Percentiles rank a stretch among this genome's conserved stretches.
These are phyloP conservation scores for Naegleria gruberi DNA, from an alignment of 208 protist genomes.

Conservation along the genomic window DNA sequence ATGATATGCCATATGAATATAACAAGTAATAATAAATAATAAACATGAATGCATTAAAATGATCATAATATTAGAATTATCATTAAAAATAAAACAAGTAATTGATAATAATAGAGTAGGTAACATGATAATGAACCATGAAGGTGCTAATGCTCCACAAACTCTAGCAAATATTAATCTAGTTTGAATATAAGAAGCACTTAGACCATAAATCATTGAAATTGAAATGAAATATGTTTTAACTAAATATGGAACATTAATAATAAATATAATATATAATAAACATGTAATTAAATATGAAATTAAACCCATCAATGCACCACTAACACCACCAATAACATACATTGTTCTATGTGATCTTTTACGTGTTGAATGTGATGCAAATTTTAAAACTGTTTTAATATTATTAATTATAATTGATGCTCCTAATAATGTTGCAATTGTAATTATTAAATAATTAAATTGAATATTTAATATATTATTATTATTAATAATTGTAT, in stretches of 20 bases:
- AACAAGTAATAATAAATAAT: neutral
- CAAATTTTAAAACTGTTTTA: neutral
- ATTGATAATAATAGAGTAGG: neutral
- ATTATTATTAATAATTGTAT: too few species aligned
- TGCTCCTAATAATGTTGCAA: neutral
- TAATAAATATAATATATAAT: neutral
- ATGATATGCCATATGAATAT: neutral
- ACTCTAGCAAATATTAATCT: neutral
- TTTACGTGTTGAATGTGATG: neutral
- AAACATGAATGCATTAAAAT: neutral
- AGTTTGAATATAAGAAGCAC: constrained; percentile 3
- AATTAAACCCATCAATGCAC: neutral
- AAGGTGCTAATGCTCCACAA: neutral
- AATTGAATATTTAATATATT: neutral
- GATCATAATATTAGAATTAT: too few species aligned
- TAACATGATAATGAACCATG: neutral
- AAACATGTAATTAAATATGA: neutral
- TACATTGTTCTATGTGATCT: neutral
- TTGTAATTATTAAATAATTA: neutral
- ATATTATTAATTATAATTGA: neutral
- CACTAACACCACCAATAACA: neutral
- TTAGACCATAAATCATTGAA: neutral
- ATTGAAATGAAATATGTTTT: neutral
- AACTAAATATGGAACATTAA: neutral
- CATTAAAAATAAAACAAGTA: neutral